A percentile compares a stretch with the other conserved stretches of the same genome.
phyloP scores from a whole-genome alignment of 768 basidiomycete genomes.

The Lanmaoa pseudosensibilis region DNA sequence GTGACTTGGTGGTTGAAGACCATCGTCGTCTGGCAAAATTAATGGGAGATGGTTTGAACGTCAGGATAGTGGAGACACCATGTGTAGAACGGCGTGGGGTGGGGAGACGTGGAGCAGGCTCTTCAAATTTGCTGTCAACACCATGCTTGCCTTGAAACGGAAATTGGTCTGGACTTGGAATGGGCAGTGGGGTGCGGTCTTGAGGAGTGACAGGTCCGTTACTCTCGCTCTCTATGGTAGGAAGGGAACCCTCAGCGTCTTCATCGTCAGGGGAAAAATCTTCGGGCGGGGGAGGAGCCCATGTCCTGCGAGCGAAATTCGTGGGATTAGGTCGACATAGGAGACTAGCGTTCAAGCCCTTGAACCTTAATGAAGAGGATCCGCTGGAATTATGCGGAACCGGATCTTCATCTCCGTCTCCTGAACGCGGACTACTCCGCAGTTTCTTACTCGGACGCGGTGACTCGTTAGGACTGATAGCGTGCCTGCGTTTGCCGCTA shows the following conservation, averaged over 20 bases:
- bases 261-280: constrained; percentile 37
- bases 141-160: constrained; percentile 19
- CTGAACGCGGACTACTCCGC: constrained; percentile 20
- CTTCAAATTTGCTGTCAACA: constrained; percentile 24
- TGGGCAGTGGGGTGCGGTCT: constrained; percentile 45
- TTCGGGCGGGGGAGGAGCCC: constrained; percentile 44
- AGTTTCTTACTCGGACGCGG: constrained; percentile 29
- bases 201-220: constrained; percentile 58
- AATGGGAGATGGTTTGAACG: constrained; percentile 63
- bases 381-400: constrained; percentile 27
- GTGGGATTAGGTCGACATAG: constrained; percentile 61
- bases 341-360: constrained; percentile 44
- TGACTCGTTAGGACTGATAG: constrained; percentile 23
- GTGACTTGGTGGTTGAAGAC: constrained; percentile 44
- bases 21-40: constrained; percentile 63
- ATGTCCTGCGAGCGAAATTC: constrained; percentile 57
- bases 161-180: constrained; percentile 35
- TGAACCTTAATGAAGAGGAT: constrained; percentile 30
- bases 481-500: constrained; percentile 26
- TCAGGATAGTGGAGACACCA: constrained; percentile 42
- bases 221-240: constrained; percentile 47
- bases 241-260: constrained; percentile 33
- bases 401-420: constrained; percentile 29
- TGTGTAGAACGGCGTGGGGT: constrained; percentile 23
- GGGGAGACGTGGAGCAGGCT: constrained; percentile 21